Base-by-base conservation (phyloP, 1,139 yeast genomes). In the Yamadazyma friedrichii region DNA sequence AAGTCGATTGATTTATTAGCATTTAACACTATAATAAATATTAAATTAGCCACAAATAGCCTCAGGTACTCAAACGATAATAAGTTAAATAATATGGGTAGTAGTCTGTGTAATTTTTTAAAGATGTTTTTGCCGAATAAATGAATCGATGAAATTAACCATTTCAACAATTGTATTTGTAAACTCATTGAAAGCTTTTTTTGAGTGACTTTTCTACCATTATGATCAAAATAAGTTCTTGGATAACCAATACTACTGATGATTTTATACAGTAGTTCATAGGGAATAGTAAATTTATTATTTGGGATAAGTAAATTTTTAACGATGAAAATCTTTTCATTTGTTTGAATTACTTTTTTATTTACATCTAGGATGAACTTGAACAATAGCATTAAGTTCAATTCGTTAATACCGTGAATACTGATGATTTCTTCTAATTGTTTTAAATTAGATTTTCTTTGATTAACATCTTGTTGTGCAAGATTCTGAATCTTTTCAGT, bases 1-100 rank as follows among this genome's bases (percentile, higher is more conserved):
- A 55, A 49, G 20, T 43, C 47, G 22, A 47, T 33, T 4, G 48
- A 35, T 4, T 41, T 44, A 13, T 51, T 42, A 24, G 49, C 39
- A 40, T 52, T 55, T 45, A 53, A 40, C 0, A 59, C 29, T 10
- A 58, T 49, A 10, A 65, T 38, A 33, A 61, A 56, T n/a, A 68
- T 56, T 13, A 68, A 49, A 29, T 62, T 58, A 10, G 65, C 56
- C 9, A 68, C 54, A 30, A 50, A 52, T 0, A 59, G 62, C 36
- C 75, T 51, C 58, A 56, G 62, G 40, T 52, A 67, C 49, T 69
- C 74, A 43, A 55, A 67, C 4, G 67, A 55, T 6, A 69, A 50
- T 12, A 59, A 50, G 16, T 59, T 59, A 44, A 66, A 58, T 16
- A 69, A 48, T 6, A 67, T 50, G 0, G 73, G 65, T 6, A 57